Base-by-base conservation (phyloP, 441 rosid genomes). In the Jatropha podagrica region DNA sequence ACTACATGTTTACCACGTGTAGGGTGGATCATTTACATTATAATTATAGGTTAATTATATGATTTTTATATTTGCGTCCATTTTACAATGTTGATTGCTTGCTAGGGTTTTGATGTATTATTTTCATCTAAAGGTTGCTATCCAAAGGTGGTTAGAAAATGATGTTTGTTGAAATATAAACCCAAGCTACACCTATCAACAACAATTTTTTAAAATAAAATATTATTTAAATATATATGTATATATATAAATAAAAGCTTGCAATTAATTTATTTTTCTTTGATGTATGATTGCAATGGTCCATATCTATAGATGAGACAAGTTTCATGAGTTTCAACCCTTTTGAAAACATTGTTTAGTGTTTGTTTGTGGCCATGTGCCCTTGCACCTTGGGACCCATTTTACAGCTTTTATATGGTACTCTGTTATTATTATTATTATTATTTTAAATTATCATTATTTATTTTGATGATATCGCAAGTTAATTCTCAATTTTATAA, bases 111-210 rank as follows among this genome's bases (percentile, higher is more conserved):
- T 81, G 88, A 81, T 77, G 81, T 76, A 76, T 74, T 65, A 67
- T 78, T 82, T 78, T 67, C 76, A 78, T 79, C 85, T 83, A 71
- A 77, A 62, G 8, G 85, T 88, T 80, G 68, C 83, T 64, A 77
- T 88, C 90, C 79, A 68, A 55, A 79, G 73, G 89, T 84, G 81
- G 88, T 42, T 74, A 77, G 91, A 88, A 76, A 85, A 69, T 74
- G 89, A 87, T 80, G 76, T 84, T 42, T 78, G 78, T 83, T 85
- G 89, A 84, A 80, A 85, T 68, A 66, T 65, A 83, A 85, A 83
- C 85, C 88, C 79, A 77, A 77, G 75, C 74, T 65, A 76, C 6
- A 79, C 81, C 78, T 72, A 49, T 85, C 84, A 63, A 65, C 56
- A 38, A 5, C 40, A 54, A 17, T 54, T 52, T 17, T 40, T 1